Percentiles rank a stretch among this genome's conserved stretches.
These are phyloP conservation scores for Obba rivulosa DNA, from an alignment of 768 basidiomycete species.

Conservation along the genomic window DNA sequence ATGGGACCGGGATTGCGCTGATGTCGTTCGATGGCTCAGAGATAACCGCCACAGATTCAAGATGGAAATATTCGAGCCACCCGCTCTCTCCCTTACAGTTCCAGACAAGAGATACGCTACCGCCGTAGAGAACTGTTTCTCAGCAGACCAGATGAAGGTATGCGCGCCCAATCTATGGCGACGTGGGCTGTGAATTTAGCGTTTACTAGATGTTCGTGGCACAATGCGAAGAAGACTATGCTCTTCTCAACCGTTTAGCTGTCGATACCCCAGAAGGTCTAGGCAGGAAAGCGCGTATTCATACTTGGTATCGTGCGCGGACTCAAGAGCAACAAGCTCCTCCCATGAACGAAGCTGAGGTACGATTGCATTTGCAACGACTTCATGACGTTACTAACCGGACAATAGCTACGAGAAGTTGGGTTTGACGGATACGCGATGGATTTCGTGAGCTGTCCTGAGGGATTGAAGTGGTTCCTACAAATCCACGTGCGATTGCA, in stretches of 20 bases:
- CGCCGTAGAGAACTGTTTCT: slow-evolving; percentile 74
- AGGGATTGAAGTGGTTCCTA: slow-evolving; percentile 70
- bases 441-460: slow-evolving; percentile 74
- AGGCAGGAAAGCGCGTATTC: slow-evolving; percentile 50
- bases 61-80: slow-evolving; percentile 84
- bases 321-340: slow-evolving; percentile 34
- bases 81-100: slow-evolving; percentile 66
- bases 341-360: slow-evolving; percentile 59
- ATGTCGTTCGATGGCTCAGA: slow-evolving; percentile 71
- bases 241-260: slow-evolving; percentile 58
- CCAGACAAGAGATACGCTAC: slow-evolving; percentile 56
- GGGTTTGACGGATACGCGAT: slow-evolving; percentile 83
- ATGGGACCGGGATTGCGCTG: slow-evolving; percentile 57
- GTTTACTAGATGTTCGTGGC: slow-evolving; percentile 71
- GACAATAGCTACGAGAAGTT: slow-evolving; percentile 45
- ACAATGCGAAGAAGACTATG: slow-evolving; percentile 78
- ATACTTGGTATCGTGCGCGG: slow-evolving; percentile 60
- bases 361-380: slow-evolving; percentile 16
- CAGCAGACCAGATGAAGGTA: slow-evolving; percentile 56
- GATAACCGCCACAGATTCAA: slow-evolving; percentile 60
- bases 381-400: background rate
- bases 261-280: slow-evolving; percentile 55
- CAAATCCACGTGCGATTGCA: slow-evolving; percentile 60
- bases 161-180: slow-evolving; percentile 8
- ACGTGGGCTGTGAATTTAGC: background rate